Evolutionary conservation across 257 asterid genomes (phyloP).

Genomic region (Solanum arcanum): DNA sequence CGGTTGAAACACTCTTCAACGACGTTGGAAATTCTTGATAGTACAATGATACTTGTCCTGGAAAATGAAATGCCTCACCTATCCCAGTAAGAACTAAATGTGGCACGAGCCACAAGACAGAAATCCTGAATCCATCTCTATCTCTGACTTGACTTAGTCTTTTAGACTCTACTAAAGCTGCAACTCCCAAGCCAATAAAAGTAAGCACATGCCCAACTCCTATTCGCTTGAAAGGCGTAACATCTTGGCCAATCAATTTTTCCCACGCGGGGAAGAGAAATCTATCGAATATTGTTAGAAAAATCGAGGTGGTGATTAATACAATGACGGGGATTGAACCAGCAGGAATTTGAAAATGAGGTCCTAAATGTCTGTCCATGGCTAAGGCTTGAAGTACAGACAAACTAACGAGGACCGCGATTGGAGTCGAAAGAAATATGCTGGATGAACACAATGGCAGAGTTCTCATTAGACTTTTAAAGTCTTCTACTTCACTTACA

Average conservation of each 20-base stretch:
- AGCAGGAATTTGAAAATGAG: slow-evolving; percentile 11
- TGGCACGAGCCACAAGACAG: slow-evolving; percentile 56
- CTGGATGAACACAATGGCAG: slow-evolving; percentile 11
- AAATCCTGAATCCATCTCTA: slow-evolving; percentile 2
- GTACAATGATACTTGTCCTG: slow-evolving; percentile 40
- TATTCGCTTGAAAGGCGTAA: slow-evolving; percentile 5
- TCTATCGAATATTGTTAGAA: neutral
- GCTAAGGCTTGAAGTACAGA: slow-evolving; percentile 10
- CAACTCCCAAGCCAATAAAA: slow-evolving; percentile 28
- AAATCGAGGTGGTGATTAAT: neutral
- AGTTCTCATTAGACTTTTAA: slow-evolving; percentile 3
- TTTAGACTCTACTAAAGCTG: slow-evolving; percentile 48
- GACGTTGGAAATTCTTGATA: slow-evolving; percentile 54
- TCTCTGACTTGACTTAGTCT: slow-evolving; percentile 13
- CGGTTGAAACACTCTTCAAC: slow-evolving; percentile 47
- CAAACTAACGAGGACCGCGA: neutral
- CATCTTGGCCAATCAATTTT: neutral
- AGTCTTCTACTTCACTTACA: slow-evolving; percentile 9
- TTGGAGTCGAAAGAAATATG: neutral
- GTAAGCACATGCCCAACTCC: slow-evolving; percentile 9
- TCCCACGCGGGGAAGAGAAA: neutral
- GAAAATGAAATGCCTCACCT: slow-evolving; percentile 62
- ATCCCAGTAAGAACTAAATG: slow-evolving; percentile 18
- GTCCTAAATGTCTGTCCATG: slow-evolving; percentile 14
- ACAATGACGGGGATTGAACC: neutral